These are phyloP conservation scores for Dictyophora rubrovolvata DNA, from an alignment of 768 basidiomycete genomes.

Conservation along the genomic window DNA sequence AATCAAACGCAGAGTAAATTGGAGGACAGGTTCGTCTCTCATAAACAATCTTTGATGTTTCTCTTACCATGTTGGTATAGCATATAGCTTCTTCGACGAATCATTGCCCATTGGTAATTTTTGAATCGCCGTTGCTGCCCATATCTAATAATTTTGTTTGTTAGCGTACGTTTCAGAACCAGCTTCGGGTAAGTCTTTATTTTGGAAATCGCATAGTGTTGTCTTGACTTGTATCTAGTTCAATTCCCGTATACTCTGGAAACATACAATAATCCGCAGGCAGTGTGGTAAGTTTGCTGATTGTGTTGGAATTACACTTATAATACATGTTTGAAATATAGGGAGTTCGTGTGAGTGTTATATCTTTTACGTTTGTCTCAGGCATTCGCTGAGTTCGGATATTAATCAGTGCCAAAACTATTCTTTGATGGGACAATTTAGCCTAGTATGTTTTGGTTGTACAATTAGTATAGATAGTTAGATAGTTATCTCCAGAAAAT, in stretches of 20 bases:
- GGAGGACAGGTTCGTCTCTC: slow-evolving; percentile 29
- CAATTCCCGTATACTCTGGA: slow-evolving; percentile 52
- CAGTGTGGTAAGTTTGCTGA: slow-evolving; percentile 28
- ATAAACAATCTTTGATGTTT: slow-evolving; percentile 19
- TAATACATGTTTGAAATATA: neutral
- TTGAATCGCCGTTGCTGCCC: neutral
- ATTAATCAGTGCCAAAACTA: neutral
- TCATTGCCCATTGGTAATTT: slow-evolving; percentile 22
- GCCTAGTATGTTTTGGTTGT: too few relatives aligned
- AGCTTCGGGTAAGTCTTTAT: neutral
- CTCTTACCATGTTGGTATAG: slow-evolving; percentile 5
- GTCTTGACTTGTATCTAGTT: slow-evolving; percentile 22
- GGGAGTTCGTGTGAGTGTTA: neutral
- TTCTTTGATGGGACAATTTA: neutral
- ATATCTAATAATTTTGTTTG: neutral
- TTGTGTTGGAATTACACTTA: neutral
- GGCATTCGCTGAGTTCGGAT: too few relatives aligned
- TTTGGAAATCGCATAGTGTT: neutral
- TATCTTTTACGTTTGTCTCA: neutral
- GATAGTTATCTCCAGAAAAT: too few relatives aligned
- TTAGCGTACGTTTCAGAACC: slow-evolving; percentile 24
- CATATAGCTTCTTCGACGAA: slow-evolving; percentile 25
- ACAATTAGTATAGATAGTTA: too few relatives aligned
- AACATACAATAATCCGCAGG: slow-evolving; percentile 56
- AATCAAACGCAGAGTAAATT: slow-evolving; percentile 24